These are phyloP conservation scores for Cryptosporidium felis DNA, from an alignment of 169 alveolate species.

Conservation along the genomic window DNA sequence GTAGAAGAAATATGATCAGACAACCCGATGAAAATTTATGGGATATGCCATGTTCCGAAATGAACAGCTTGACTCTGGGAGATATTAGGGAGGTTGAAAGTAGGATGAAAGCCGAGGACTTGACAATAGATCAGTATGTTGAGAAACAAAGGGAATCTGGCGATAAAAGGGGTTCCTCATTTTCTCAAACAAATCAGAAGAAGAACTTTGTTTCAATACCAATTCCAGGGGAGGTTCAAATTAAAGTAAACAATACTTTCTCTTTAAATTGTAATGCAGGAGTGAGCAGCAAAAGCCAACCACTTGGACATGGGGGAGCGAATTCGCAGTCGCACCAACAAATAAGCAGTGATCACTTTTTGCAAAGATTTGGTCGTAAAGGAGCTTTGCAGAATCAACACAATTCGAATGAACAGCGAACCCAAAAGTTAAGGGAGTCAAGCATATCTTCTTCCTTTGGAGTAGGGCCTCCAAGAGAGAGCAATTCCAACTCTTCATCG, in stretches of 20 bases:
- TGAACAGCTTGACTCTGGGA: constrained; percentile 50
- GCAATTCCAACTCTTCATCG: background rate
- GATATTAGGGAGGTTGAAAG: constrained; percentile 64
- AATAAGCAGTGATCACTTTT: background rate
- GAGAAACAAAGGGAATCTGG: constrained; percentile 28
- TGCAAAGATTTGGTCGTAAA: background rate
- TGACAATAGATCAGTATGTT: constrained; percentile 60
- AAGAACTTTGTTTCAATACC: background rate
- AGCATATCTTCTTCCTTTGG: no score
- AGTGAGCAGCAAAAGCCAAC: background rate
- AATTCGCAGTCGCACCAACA: background rate
- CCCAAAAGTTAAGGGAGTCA: no score
- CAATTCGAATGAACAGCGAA: background rate
- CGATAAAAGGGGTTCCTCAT: background rate
- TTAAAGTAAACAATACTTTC: background rate
- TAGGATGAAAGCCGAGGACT: constrained; percentile 65
- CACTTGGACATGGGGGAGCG: background rate
- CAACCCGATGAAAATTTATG: constrained; percentile 36
- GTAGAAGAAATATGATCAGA: constrained; percentile 41
- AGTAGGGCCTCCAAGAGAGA: background rate
- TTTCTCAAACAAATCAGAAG: constrained; percentile 5
- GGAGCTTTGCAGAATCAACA: background rate
- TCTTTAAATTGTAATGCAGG: background rate
- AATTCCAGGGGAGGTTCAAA: background rate
- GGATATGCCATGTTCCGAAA: constrained; percentile 69